A percentile compares a stretch with the other conserved stretches of the same genome.
Conservation (phyloP, 495 filamentous ascomycete genomes). For the Penicillium malachiteum region DNA sequence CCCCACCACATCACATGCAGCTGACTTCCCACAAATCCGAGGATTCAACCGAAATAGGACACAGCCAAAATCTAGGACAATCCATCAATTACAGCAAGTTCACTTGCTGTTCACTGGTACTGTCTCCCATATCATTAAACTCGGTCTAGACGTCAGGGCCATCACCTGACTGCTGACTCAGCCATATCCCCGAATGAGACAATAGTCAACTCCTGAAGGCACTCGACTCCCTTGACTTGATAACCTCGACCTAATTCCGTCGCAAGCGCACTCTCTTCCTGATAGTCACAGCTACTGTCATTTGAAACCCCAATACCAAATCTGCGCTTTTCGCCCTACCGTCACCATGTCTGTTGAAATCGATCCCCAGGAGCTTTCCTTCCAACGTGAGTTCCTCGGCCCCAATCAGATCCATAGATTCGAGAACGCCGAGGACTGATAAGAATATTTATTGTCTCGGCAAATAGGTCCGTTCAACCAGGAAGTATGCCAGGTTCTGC, state of each 20-base stretch:
- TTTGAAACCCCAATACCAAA: not conserved
- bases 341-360: slow-evolving; percentile 88
- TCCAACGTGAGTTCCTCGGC: slow-evolving; percentile 67
- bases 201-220: slow-evolving; percentile 29
- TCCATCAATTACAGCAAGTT: too few species aligned
- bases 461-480: slow-evolving; percentile 81
- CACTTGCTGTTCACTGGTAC: too few species aligned
- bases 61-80: too few species aligned
- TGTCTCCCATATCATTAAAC: too few species aligned
- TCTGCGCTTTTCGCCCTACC: slow-evolving; percentile 4
- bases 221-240: slow-evolving; percentile 18
- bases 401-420: not conserved
- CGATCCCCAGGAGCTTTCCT: slow-evolving; percentile 86
- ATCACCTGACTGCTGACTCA: slow-evolving; percentile 35
- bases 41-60: not conserved
- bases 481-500: slow-evolving; percentile 82
- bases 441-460: not conserved
- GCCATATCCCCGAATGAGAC: slow-evolving; percentile 18
- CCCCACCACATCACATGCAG: not conserved
- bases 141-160: slow-evolving; percentile 3
- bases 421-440: slow-evolving; percentile 18
- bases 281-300: slow-evolving; percentile 3
- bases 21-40: not conserved
- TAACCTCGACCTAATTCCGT: not conserved
- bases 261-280: slow-evolving; percentile 12